Conservation (phyloP, 441 rosid genomes). For the Melastoma candidum region DNA sequence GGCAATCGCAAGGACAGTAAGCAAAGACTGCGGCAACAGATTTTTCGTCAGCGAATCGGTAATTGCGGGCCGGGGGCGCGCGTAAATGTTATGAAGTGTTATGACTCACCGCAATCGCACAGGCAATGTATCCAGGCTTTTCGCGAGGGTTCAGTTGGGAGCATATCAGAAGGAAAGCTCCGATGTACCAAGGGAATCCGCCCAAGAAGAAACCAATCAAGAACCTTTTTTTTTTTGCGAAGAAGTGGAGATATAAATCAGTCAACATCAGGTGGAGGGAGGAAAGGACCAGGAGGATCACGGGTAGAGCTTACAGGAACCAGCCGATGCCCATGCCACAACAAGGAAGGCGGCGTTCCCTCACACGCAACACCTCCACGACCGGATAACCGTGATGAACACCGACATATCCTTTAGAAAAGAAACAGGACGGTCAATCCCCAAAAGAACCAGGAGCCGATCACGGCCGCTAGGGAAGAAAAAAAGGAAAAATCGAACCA, state of each 20-base stretch:
- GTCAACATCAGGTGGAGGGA: not conserved
- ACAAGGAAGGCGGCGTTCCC: constrained; percentile 45
- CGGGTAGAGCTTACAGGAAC: constrained; percentile 47
- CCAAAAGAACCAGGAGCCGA: not conserved
- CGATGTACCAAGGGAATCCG: constrained; percentile 77
- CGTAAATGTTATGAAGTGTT: too few species aligned
- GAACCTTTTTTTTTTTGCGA: constrained; percentile 32
- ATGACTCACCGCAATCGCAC: constrained; percentile 58
- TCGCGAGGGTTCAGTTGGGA: constrained; percentile 55
- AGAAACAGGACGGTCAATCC: constrained; percentile 5
- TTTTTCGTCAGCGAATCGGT: too few species aligned
- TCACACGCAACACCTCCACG: constrained; percentile 33
- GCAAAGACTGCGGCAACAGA: too few species aligned
- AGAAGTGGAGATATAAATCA: not conserved
- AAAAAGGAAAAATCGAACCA: constrained; percentile 22
- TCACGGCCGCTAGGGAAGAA: too few species aligned
- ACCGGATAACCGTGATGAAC: constrained; percentile 25
- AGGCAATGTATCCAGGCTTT: constrained; percentile 78
- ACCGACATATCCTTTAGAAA: constrained; percentile 21
- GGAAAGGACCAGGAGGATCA: not conserved
- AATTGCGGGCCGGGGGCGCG: too few species aligned
- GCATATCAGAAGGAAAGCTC: constrained; percentile 46
- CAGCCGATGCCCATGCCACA: constrained; percentile 67
- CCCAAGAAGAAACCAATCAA: constrained; percentile 72
- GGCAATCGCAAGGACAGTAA: too few species aligned